phyloP scores from a whole-genome alignment of 805 yeast species.

The Ogataea corticis region DNA sequence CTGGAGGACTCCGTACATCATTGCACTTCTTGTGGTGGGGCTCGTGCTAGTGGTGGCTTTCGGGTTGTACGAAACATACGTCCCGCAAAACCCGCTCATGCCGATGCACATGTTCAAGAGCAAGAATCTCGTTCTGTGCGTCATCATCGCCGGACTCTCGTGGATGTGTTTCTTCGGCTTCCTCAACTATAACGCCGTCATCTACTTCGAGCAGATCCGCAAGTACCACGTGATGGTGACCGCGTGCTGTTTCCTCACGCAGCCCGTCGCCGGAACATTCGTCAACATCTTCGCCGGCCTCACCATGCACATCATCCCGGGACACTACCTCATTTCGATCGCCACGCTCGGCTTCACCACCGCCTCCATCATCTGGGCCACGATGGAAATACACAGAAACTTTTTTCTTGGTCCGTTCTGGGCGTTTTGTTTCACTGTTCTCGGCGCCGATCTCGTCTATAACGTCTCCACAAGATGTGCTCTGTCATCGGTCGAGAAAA shows the following conservation, averaged over 20 bases:
- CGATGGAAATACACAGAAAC: slow-evolving; percentile 34
- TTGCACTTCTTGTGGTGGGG: slow-evolving; percentile 44
- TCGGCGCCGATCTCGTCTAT: slow-evolving; percentile 50
- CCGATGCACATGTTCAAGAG: slow-evolving; percentile 45
- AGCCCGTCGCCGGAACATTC: slow-evolving; percentile 42
- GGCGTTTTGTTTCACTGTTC: slow-evolving; percentile 39
- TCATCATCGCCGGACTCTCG: slow-evolving; percentile 37
- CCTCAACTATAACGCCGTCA: slow-evolving; percentile 39
- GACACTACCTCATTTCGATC: slow-evolving; percentile 36
- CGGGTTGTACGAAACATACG: slow-evolving; percentile 39
- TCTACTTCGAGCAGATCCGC: slow-evolving; percentile 44
- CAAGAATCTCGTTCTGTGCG: slow-evolving; percentile 39
- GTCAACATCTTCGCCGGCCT: slow-evolving; percentile 49
- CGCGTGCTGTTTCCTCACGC: slow-evolving; percentile 45
- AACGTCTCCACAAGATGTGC: slow-evolving; percentile 47
- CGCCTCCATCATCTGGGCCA: slow-evolving; percentile 44
- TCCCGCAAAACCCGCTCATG: slow-evolving; percentile 47
- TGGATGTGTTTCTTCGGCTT: slow-evolving; percentile 47
- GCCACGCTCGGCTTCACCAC: slow-evolving; percentile 39
- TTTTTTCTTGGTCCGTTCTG: slow-evolving; percentile 51
- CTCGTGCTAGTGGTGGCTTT: slow-evolving; percentile 34
- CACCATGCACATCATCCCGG: slow-evolving; percentile 46
- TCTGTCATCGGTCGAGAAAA: slow-evolving; percentile 39
- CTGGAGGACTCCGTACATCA: slow-evolving; percentile 49
- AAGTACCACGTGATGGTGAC: slow-evolving; percentile 41